A percentile compares a stretch with the other conserved stretches of the same genome.
Evolutionary conservation across 768 basidiomycete species (phyloP).

Genomic region (Sporobolomyces pararoseus): DNA sequence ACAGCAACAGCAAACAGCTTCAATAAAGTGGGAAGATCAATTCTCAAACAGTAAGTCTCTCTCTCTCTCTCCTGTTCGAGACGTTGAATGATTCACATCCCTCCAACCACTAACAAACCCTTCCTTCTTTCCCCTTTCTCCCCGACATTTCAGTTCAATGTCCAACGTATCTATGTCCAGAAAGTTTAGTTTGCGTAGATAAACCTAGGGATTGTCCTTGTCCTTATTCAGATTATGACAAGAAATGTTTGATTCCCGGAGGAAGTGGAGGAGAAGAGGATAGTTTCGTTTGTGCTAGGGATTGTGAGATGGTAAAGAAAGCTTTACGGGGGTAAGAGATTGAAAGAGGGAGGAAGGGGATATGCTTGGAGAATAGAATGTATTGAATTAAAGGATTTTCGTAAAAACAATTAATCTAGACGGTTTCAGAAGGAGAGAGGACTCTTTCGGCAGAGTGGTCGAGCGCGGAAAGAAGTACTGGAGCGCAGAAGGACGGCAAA

Average conservation of each 20-base stretch:
- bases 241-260: conserved; percentile 3
- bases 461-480: no score
- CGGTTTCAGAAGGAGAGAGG: no score
- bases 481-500: no score
- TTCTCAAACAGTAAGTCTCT: conserved; percentile 2
- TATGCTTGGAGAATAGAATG: no score
- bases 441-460: no score
- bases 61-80: neutral
- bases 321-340: neutral
- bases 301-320: conserved; percentile 12
- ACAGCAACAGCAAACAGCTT: no score
- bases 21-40: neutral
- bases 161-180: conserved; percentile 13
- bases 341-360: neutral
- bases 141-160: conserved; percentile 26
- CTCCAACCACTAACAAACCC: neutral
- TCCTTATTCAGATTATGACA: neutral
- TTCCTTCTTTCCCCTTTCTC: no score
- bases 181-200: conserved; percentile 5
- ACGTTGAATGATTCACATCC: no score
- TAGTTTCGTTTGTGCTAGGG: conserved; percentile 25
- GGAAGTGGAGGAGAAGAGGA: neutral
- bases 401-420: no score
- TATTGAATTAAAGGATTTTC: no score
- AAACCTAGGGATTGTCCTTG: conserved; percentile 23